phyloP scores from a whole-genome alignment of 305 asterid genomes.

The Solanum aculeatissimum region DNA sequence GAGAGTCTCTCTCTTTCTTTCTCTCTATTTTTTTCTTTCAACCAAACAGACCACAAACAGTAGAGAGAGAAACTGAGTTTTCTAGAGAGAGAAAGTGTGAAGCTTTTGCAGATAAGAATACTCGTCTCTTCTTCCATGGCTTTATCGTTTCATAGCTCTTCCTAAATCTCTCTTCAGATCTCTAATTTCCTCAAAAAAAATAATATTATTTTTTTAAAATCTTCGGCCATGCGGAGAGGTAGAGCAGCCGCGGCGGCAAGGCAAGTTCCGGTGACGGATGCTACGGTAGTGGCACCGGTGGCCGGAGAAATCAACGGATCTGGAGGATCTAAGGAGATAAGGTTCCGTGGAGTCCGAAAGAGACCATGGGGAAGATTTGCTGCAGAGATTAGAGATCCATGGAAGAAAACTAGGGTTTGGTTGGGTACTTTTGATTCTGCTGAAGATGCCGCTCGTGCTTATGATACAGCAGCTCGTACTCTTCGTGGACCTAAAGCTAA shows the following conservation, averaged over 20 bases:
- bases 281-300: not conserved
- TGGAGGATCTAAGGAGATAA: constrained; percentile 26
- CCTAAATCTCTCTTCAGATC: not conserved
- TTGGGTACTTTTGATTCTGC: constrained; percentile 28
- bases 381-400: constrained; percentile 32
- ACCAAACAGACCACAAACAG: constrained; percentile 17
- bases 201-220: not conserved
- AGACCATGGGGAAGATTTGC: constrained; percentile 32
- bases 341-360: constrained; percentile 24
- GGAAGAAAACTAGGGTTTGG: constrained; percentile 32
- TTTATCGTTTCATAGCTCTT: not conserved
- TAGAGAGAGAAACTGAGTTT: constrained; percentile 12
- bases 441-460: constrained; percentile 26
- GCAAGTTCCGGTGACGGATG: not conserved
- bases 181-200: not conserved
- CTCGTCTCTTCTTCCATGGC: not conserved
- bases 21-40: not conserved
- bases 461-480: constrained; percentile 22
- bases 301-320: constrained; percentile 10
- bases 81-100: not conserved
- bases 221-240: constrained; percentile 37
- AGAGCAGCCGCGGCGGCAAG: constrained; percentile 11
- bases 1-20: not conserved
- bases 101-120: not conserved
- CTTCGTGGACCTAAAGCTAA: constrained; percentile 28